Conservation (phyloP, 495 filamentous ascomycete species). For the Aspergillus leporis region DNA sequence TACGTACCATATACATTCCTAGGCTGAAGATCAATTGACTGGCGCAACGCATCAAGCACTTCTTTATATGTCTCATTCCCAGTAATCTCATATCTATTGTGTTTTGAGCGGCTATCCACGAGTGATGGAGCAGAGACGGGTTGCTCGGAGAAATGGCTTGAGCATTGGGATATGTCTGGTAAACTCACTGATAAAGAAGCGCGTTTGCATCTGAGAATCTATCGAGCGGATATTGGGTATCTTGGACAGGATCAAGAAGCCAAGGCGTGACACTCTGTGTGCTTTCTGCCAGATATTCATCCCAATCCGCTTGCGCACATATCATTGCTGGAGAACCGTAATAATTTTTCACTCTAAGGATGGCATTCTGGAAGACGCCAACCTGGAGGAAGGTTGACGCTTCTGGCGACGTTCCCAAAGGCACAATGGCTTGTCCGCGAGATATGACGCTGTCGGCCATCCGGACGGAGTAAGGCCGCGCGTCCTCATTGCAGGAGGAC, state of each 20-base stretch:
- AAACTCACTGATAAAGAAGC: constrained; percentile 33
- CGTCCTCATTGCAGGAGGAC: background rate
- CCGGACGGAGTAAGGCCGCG: constrained; percentile 40
- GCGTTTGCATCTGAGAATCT: constrained; percentile 38
- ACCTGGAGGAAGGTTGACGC: constrained; percentile 39
- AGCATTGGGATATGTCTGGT: too few relatives aligned
- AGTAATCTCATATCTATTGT: constrained; percentile 28
- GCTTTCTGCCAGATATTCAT: constrained; percentile 22
- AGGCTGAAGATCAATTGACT: constrained; percentile 48
- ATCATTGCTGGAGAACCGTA: constrained; percentile 10
- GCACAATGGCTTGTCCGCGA: constrained; percentile 40
- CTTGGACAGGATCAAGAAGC: constrained; percentile 32
- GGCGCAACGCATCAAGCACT: constrained; percentile 43
- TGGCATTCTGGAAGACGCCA: constrained; percentile 39
- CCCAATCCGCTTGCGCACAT: constrained; percentile 19
- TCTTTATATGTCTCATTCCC: constrained; percentile 35
- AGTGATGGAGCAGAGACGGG: background rate
- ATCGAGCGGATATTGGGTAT: constrained; percentile 39
- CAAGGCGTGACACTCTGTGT: constrained; percentile 28
- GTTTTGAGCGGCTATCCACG: background rate
- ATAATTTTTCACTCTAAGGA: constrained; percentile 36
- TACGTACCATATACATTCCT: constrained; percentile 34
- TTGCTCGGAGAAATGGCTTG: too few relatives aligned
- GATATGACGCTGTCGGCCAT: constrained; percentile 53
- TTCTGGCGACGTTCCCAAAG: constrained; percentile 19